These are phyloP conservation scores for Candida nemodendra DNA, from an alignment of 805 yeast genomes.

Conservation along the genomic window DNA sequence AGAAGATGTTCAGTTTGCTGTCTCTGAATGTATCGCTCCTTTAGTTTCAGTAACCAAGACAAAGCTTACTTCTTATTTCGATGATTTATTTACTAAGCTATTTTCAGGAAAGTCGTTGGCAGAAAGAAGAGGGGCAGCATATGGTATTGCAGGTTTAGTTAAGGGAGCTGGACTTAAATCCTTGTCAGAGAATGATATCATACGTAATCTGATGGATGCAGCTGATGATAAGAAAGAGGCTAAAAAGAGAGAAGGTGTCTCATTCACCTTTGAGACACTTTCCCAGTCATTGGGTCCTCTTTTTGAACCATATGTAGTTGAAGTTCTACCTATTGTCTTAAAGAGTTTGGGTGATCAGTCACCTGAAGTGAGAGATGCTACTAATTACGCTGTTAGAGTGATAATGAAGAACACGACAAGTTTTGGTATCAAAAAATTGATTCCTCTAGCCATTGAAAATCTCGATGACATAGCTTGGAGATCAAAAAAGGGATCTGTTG, in stretches of 20 bases:
- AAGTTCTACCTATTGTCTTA: constrained; percentile 77
- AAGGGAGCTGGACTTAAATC: constrained; percentile 86
- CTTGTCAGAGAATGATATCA: constrained; percentile 71
- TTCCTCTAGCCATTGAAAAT: constrained; percentile 85
- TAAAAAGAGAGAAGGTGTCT: constrained; percentile 80
- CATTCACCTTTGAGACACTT: constrained; percentile 80
- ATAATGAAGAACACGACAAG: constrained; percentile 92
- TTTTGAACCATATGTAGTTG: constrained; percentile 94
- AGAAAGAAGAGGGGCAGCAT: constrained; percentile 90
- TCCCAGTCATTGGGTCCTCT: constrained; percentile 71
- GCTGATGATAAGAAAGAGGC: constrained; percentile 82
- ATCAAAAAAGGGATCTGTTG: constrained; percentile 95
- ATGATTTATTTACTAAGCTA: constrained; percentile 56
- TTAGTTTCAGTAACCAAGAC: constrained; percentile 59
- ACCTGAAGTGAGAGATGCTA: constrained; percentile 85
- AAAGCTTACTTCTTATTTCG: constrained; percentile 53
- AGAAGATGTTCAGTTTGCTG: constrained; percentile 85
- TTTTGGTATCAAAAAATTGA: constrained; percentile 84
- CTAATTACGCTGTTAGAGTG: constrained; percentile 79
- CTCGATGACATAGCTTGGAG: constrained; percentile 93
- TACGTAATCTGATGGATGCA: constrained; percentile 73
- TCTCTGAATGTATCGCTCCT: constrained; percentile 83
- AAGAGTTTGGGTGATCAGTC: constrained; percentile 81
- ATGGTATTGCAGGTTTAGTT: constrained; percentile 91
- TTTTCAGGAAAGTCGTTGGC: constrained; percentile 49